Evolutionary conservation across 768 basidiomycete species (phyloP).

Genomic region (Mycena leptocephala): DNA sequence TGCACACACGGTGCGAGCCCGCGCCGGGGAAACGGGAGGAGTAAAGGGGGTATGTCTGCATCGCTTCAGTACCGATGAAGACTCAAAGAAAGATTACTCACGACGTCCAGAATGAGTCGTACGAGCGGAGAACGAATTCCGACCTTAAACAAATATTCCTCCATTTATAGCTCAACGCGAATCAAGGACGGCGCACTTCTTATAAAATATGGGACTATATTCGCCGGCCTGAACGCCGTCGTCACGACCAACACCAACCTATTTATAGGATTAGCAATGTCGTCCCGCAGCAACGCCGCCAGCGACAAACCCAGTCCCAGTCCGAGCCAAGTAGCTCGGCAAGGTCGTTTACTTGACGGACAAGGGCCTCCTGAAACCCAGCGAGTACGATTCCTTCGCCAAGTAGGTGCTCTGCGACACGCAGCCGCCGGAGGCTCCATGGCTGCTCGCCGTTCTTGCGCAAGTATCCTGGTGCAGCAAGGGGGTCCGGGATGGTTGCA

Average conservation of each 20-base stretch:
- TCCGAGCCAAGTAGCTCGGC: constrained; percentile 65
- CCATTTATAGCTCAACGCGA: no score
- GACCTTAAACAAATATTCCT: constrained; percentile 43
- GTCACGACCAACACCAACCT: constrained; percentile 75
- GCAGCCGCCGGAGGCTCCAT: constrained; percentile 68
- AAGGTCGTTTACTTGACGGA: constrained; percentile 72
- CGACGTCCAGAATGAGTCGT: constrained; percentile 73
- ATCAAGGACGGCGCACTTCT: constrained; percentile 52
- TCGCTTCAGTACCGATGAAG: background rate
- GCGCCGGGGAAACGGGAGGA: constrained; percentile 68
- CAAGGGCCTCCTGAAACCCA: constrained; percentile 68
- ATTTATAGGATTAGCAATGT: background rate
- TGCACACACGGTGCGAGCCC: constrained; percentile 65
- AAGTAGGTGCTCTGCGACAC: constrained; percentile 62
- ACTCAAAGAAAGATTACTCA: constrained; percentile 32
- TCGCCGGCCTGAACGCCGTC: constrained; percentile 71
- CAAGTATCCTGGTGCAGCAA: constrained; percentile 51
- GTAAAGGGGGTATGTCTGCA: constrained; percentile 62
- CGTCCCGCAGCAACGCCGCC: background rate
- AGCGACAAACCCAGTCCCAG: constrained; percentile 65
- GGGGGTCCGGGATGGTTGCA: constrained; percentile 58
- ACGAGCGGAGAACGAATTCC: constrained; percentile 52
- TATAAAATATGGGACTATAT: constrained; percentile 76
- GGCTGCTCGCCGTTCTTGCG: constrained; percentile 59
- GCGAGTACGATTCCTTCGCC: constrained; percentile 56